Percentiles rank a stretch among this genome's conserved stretches.
Evolutionary conservation across 768 basidiomycete genomes (phyloP).

Genomic region (Udeniomyces megalosporus): DNA sequence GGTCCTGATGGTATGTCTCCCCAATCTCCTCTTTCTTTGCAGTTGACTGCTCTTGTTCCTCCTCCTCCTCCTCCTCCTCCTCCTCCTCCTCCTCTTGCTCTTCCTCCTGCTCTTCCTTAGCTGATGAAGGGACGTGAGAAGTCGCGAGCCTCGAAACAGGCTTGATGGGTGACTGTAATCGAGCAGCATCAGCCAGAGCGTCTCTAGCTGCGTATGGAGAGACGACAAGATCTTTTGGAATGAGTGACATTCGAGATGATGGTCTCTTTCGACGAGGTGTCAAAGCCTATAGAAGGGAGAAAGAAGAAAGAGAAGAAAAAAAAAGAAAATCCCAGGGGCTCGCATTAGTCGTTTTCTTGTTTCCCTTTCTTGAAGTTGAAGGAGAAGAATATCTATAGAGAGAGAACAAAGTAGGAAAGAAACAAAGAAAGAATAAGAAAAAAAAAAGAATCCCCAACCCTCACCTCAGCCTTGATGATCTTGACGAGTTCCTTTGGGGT

Average conservation of each 20-base stretch:
- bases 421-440: not conserved
- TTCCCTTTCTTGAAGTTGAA: not conserved
- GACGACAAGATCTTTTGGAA: constrained; percentile 1
- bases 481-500: not conserved
- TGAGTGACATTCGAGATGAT: constrained; percentile 11
- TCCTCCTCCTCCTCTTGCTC: not conserved
- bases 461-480: not conserved
- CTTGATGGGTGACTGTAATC: not conserved
- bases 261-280: constrained; percentile 11
- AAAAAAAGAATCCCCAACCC: not conserved
- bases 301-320: not conserved
- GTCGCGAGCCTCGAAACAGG: not conserved
- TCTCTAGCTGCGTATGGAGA: constrained; percentile 7
- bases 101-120: not conserved
- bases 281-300: not conserved
- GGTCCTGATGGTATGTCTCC: not conserved
- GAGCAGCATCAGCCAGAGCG: not conserved
- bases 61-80: not conserved
- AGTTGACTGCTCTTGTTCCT: not conserved
- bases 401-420: not conserved
- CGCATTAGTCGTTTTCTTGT: not conserved
- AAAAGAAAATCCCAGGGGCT: not conserved
- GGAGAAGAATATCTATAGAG: not conserved
- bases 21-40: not conserved
- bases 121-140: not conserved